These are phyloP conservation scores for Millerozyma acaciae DNA, from an alignment of 805 yeast genomes.

Conservation along the genomic window DNA sequence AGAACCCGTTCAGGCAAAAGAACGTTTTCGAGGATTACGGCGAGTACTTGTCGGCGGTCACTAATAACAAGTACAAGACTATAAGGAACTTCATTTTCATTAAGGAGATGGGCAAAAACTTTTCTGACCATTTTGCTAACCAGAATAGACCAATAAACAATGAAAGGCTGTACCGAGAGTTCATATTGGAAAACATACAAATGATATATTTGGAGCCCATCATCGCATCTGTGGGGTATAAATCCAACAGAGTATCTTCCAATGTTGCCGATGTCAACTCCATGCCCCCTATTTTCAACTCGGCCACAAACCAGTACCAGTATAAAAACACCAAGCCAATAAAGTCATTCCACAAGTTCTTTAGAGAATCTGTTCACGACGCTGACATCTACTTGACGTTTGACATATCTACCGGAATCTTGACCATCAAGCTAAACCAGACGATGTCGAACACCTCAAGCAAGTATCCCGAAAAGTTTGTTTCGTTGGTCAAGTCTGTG, in stretches of 20 bases:
- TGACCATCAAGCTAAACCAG: conserved; percentile 23
- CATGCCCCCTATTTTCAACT: conserved; percentile 7
- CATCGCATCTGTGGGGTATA: conserved; percentile 30
- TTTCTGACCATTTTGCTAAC: conserved; percentile 18
- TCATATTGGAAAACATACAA: conserved; percentile 30
- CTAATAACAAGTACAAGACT: conserved; percentile 12
- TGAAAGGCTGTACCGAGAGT: conserved; percentile 34
- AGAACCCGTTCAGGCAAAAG: conserved; percentile 25
- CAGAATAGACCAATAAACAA: conserved; percentile 18
- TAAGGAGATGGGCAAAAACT: conserved; percentile 18
- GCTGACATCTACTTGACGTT: conserved; percentile 15
- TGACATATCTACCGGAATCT: conserved; percentile 12
- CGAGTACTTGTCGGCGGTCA: conserved; percentile 20
- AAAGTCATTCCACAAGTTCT: conserved; percentile 20
- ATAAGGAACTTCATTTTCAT: conserved; percentile 15
- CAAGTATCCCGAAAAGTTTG: conserved; percentile 9
- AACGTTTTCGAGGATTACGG: conserved; percentile 26
- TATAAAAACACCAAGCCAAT: conserved; percentile 19
- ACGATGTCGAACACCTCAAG: conserved; percentile 9
- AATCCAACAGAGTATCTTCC: conserved; percentile 26
- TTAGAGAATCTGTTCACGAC: conserved; percentile 10
- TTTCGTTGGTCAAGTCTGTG: conserved; percentile 4
- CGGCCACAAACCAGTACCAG: conserved; percentile 8
- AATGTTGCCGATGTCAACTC: conserved; percentile 25
- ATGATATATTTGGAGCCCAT: conserved; percentile 38